Percentiles rank a stretch among this genome's conserved stretches.
These are phyloP conservation scores for Pseudoturritis turrita DNA, from an alignment of 345 rosid species.

Conservation along the genomic window DNA sequence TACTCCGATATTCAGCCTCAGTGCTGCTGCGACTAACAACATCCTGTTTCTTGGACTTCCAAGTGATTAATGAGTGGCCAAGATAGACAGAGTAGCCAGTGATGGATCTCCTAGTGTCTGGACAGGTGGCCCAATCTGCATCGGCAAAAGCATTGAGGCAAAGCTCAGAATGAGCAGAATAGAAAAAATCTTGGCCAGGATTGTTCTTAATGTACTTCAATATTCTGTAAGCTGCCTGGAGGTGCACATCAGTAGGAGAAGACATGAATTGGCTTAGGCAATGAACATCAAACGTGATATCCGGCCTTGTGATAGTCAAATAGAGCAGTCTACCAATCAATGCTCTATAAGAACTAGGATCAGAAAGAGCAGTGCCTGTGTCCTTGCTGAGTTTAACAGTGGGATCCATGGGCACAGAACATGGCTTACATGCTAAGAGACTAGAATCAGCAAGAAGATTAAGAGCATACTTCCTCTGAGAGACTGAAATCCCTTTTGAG, in stretches of 20 bases:
- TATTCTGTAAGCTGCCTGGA: rapidly evolving
- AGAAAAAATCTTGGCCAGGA: not conserved
- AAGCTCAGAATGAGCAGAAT: rapidly evolving
- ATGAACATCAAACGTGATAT: not conserved
- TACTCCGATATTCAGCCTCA: not conserved
- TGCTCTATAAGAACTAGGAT: not conserved
- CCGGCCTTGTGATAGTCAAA: rapidly evolving
- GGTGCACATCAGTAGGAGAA: not conserved
- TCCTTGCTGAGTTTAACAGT: rapidly evolving
- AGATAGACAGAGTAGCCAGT: not conserved
- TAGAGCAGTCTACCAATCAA: rapidly evolving
- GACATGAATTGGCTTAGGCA: not conserved
- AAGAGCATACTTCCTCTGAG: not conserved
- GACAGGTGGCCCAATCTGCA: not conserved
- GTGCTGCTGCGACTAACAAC: not conserved
- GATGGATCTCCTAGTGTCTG: rapidly evolving
- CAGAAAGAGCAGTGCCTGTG: not conserved
- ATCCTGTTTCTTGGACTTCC: not conserved
- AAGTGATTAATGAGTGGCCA: rapidly evolving
- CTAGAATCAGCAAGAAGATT: not conserved
- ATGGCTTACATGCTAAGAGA: not conserved
- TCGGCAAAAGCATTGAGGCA: not conserved
- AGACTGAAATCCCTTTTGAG: rapidly evolving
- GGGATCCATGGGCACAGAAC: not conserved
- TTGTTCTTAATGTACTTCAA: not conserved